phyloP scores from a whole-genome alignment of 2,329 filamentous ascomycete species.

The Fusarium brevicatenulatum region DNA sequence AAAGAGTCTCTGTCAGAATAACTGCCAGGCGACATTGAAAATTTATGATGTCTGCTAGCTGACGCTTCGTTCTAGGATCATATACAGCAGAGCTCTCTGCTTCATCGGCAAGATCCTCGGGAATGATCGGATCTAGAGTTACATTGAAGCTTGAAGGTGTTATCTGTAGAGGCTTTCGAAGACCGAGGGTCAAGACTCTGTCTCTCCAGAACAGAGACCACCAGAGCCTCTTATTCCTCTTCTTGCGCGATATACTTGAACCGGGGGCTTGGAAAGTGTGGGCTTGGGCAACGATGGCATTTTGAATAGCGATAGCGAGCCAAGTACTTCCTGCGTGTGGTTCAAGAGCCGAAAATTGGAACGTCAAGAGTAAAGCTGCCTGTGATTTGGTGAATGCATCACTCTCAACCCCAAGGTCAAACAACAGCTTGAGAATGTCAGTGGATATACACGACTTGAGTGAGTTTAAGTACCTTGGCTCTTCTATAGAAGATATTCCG shows the following conservation, averaged over 20 bases:
- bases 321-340: conserved; percentile 31
- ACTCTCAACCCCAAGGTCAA: conserved; percentile 22
- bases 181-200: neutral
- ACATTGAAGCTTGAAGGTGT: conserved; percentile 13
- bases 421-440: neutral
- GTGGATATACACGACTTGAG: fast-evolving
- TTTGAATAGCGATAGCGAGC: conserved; percentile 29
- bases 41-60: neutral
- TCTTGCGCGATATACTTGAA: neutral
- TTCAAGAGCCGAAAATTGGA: conserved; percentile 30
- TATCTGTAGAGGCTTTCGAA: conserved; percentile 12
- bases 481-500: conserved; percentile 32
- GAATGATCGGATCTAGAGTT: neutral
- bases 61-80: neutral
- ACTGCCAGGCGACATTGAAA: conserved; percentile 4
- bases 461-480: neutral
- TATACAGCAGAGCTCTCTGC: neutral
- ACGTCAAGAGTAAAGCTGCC: conserved; percentile 24
- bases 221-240: conserved; percentile 15
- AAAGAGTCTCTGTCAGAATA: conserved; percentile 6
- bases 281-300: conserved; percentile 24
- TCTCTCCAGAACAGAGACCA: conserved; percentile 26
- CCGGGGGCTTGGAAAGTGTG: conserved; percentile 21
- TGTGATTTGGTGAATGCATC: conserved; percentile 29
- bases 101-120: neutral